phyloP scores from a whole-genome alignment of 768 basidiomycete species.

The Tulasnella sp. region DNA sequence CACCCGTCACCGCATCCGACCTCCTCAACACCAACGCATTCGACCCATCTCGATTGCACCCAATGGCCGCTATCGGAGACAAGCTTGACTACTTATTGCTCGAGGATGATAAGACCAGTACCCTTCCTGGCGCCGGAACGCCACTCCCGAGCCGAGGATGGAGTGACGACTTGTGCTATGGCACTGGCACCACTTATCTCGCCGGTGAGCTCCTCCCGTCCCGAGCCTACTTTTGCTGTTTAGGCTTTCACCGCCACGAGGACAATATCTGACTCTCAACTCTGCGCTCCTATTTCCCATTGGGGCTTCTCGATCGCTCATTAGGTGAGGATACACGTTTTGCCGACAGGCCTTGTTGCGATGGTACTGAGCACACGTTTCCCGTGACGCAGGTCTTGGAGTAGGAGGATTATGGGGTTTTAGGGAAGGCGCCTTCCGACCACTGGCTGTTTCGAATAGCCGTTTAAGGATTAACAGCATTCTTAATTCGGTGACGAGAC shows the following conservation, averaged over 20 bases:
- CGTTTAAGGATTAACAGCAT: slow-evolving; percentile 94
- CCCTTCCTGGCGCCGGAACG: slow-evolving; percentile 82
- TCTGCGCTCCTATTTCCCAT: slow-evolving; percentile 41
- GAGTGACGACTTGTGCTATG: slow-evolving; percentile 99
- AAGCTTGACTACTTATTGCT: slow-evolving; percentile 93
- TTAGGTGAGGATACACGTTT: slow-evolving; percentile 26
- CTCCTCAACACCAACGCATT: slow-evolving; percentile 74
- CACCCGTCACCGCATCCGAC: slow-evolving; percentile 76
- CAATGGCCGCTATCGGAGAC: slow-evolving; percentile 86
- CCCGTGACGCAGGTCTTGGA: slow-evolving; percentile 69
- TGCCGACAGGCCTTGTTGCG: slow-evolving; percentile 18
- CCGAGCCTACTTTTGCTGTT: slow-evolving; percentile 45
- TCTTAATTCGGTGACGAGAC: slow-evolving; percentile 91
- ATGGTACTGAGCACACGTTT: slow-evolving; percentile 9
- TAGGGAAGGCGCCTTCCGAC: slow-evolving; percentile 86
- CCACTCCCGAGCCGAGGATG: slow-evolving; percentile 94
- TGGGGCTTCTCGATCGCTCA: slow-evolving; percentile 37
- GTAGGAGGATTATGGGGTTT: slow-evolving; percentile 95
- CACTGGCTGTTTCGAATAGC: slow-evolving; percentile 77
- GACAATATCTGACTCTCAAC: slow-evolving; percentile 38
- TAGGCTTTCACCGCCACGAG: slow-evolving; percentile 44
- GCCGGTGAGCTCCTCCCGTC: slow-evolving; percentile 64
- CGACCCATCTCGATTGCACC: slow-evolving; percentile 90
- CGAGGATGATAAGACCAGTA: slow-evolving; percentile 92
- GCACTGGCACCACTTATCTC: slow-evolving; percentile 98